Percentiles rank a stretch among this genome's conserved stretches.
Evolutionary conservation across 768 basidiomycete species (phyloP).

Genomic region (Mycena metata): DNA sequence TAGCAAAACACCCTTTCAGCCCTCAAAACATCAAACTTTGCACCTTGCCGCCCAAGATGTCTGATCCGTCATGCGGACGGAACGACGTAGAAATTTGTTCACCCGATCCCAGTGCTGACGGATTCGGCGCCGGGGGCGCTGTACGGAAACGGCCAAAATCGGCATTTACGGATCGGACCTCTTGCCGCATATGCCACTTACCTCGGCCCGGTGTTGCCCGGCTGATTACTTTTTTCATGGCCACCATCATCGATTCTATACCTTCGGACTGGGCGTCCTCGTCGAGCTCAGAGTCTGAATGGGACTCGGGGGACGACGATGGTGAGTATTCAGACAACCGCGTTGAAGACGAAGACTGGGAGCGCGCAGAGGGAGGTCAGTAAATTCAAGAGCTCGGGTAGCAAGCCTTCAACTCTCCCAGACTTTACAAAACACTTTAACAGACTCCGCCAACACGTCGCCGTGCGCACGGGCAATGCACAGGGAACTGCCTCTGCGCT

Average conservation of each 20-base stretch:
- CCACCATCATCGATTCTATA: constrained; percentile 48
- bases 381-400: constrained; percentile 21
- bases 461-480: constrained; percentile 80
- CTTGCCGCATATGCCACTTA: too few species aligned
- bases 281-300: constrained; percentile 15
- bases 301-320: constrained; percentile 40
- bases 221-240: constrained; percentile 31
- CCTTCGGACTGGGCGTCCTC: constrained; percentile 11
- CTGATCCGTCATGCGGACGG: too few species aligned
- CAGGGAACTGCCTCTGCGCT: constrained; percentile 69
- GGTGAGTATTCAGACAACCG: constrained; percentile 71
- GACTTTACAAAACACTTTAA: constrained; percentile 99
- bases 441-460: constrained; percentile 91
- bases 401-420: constrained; percentile 48
- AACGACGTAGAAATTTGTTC: too few species aligned
- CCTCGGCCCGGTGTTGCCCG: too few species aligned
- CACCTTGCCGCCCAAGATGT: too few species aligned
- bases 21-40: too few species aligned
- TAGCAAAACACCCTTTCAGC: too few species aligned
- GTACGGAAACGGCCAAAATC: too few species aligned
- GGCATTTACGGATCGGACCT: too few species aligned
- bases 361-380: constrained; percentile 85
- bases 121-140: too few species aligned
- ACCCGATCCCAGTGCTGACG: too few species aligned
- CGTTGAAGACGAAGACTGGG: constrained; percentile 92